These are phyloP conservation scores for Debaryomyces fabryi DNA, from an alignment of 1,139 yeast genomes.

Conservation along the genomic window DNA sequence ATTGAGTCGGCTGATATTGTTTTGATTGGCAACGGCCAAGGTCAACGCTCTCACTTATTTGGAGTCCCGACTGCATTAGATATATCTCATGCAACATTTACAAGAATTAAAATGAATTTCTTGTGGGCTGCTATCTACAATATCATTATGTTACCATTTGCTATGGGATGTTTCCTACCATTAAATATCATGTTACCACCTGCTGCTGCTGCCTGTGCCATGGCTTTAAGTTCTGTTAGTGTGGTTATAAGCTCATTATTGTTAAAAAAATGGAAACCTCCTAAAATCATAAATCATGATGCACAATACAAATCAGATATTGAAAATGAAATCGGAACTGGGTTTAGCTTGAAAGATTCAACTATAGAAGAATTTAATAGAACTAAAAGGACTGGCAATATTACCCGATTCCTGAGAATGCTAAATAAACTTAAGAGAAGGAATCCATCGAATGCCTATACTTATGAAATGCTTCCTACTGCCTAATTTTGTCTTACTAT, in stretches of 20 bases:
- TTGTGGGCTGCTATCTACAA: constrained; percentile 88
- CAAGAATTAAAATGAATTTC: constrained; percentile 77
- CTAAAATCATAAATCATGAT: constrained; percentile 24
- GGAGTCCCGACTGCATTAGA: constrained; percentile 77
- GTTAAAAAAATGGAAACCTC: constrained; percentile 64
- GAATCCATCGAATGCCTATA: background rate
- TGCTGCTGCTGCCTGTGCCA: constrained; percentile 89
- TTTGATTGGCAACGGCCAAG: constrained; percentile 44
- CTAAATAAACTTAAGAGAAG: background rate
- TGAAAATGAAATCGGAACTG: constrained; percentile 25
- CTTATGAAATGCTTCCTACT: constrained; percentile 3
- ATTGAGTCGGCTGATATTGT: constrained; percentile 95
- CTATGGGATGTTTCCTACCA: constrained; percentile 88
- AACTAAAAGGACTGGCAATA: constrained; percentile 22
- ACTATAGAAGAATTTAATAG: constrained; percentile 33
- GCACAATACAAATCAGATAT: constrained; percentile 20
- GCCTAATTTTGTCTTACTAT: background rate
- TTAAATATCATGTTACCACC: constrained; percentile 80
- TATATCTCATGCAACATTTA: constrained; percentile 70
- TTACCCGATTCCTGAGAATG: background rate
- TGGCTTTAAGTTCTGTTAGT: constrained; percentile 91
- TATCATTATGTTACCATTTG: constrained; percentile 86
- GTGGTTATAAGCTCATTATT: constrained; percentile 81
- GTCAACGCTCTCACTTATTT: constrained; percentile 45
- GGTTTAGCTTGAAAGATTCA: constrained; percentile 35